These are phyloP conservation scores for Kuraishia cidri DNA, from an alignment of 805 yeast genomes.

Conservation along the genomic window DNA sequence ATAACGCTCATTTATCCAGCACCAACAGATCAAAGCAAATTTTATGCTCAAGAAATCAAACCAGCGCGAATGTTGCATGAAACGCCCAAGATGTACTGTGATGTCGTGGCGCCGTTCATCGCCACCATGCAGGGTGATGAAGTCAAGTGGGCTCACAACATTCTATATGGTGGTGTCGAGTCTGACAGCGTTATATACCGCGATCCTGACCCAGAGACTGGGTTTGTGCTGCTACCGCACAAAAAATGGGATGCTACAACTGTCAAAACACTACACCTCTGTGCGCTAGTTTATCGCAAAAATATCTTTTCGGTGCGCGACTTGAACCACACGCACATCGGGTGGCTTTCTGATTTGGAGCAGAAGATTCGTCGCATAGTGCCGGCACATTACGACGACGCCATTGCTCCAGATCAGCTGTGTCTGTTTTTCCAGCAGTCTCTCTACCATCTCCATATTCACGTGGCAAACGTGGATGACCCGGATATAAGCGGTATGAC, in stretches of 20 bases:
- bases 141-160: conserved; percentile 85
- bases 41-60: conserved; percentile 68
- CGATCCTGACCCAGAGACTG: conserved; percentile 41
- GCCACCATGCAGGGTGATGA: conserved; percentile 68
- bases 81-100: conserved; percentile 67
- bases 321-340: conserved; percentile 46
- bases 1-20: conserved; percentile 84
- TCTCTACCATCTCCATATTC: conserved; percentile 92
- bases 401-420: conserved; percentile 43
- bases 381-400: conserved; percentile 32
- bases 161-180: conserved; percentile 74
- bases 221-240: conserved; percentile 81
- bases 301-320: conserved; percentile 75
- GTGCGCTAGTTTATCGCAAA: conserved; percentile 61
- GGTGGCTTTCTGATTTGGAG: conserved; percentile 43
- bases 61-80: conserved; percentile 68
- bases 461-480: conserved; percentile 68
- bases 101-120: conserved; percentile 66
- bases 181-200: conserved; percentile 70
- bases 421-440: conserved; percentile 89
- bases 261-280: conserved; percentile 63
- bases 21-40: conserved; percentile 71
- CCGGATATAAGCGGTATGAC: conserved; percentile 63
- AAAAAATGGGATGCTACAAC: conserved; percentile 91
- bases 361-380: conserved; percentile 37